Evolutionary conservation across 116 monocot genomes (phyloP).

Genomic region (Dioscorea cayenensis): DNA sequence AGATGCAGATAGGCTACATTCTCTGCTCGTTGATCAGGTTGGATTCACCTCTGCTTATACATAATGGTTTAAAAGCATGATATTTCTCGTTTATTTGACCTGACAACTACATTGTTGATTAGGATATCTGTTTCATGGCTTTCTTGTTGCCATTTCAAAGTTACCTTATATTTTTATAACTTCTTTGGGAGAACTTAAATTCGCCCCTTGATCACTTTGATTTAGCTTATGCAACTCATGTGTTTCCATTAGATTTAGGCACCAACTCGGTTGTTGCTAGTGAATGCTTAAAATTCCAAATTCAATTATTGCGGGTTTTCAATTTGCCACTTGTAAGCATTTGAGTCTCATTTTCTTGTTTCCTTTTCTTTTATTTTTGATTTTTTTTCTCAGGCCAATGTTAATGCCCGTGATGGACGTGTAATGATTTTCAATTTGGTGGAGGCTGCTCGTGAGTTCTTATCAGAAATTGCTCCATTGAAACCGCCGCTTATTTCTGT

Average conservation of each 20-base stretch:
- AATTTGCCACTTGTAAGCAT: not conserved
- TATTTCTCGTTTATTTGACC: too few species aligned
- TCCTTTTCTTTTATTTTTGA: not conserved
- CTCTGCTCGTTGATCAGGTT: slow-evolving; percentile 91
- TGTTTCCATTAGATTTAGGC: not conserved
- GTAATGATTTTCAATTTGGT: slow-evolving; percentile 94
- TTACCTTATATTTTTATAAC: not conserved
- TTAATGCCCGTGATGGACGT: slow-evolving; percentile 88
- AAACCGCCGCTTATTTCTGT: slow-evolving; percentile 41
- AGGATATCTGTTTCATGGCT: too few species aligned
- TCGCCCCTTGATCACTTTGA: too few species aligned
- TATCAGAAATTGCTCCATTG: slow-evolving; percentile 58
- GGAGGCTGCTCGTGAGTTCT: slow-evolving; percentile 91
- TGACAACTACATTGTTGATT: too few species aligned
- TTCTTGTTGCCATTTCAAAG: too few species aligned
- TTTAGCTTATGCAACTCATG: too few species aligned
- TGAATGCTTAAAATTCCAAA: too few species aligned
- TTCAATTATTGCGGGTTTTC: not conserved
- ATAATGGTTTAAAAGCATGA: too few species aligned
- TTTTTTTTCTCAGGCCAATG: slow-evolving; percentile 52
- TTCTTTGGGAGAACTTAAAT: not conserved
- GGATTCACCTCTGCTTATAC: not conserved
- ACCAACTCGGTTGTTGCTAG: too few species aligned
- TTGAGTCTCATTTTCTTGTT: not conserved
- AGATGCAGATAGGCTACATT: slow-evolving; percentile 50